Base-by-base conservation (phyloP, 2,329 filamentous ascomycete species). In the Colletotrichum limetticola region DNA sequence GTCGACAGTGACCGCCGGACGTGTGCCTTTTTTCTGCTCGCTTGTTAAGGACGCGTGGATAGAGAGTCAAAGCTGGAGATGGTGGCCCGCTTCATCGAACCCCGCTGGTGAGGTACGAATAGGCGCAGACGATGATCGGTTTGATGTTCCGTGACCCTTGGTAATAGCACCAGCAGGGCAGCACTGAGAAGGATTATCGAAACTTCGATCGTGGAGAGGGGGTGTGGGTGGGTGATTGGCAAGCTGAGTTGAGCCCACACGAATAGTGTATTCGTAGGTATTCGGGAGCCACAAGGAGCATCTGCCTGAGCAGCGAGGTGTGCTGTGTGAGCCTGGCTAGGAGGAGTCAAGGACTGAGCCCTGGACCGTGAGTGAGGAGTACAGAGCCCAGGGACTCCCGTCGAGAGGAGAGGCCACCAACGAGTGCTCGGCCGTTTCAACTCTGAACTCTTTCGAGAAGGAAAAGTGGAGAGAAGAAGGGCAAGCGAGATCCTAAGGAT, bases 391-490 rank as follows among this genome's bases (percentile, higher is more conserved):
- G 32, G 32, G 32, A 35, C 32, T 35, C 11, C 32, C 11, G 32
- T 19, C 8, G 22, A 32, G 26, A 32, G 19, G 16, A 67, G 52
- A 67, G 62, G 63, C 68, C 62, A 66, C 71, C 62, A 26, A 26
- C 16, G n/a, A 22, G 35, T 58, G 22, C 65, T 58, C 49, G 19
- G 60, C 28, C 71, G 71, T 70, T 52, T 66, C 71, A 71, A 71
- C 62, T n/a, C 28, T 61, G 55, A 57, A 49, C 60, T 49, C 53
- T 63, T 71, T 71, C 68, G 63, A 68, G 64, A 57, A 74, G 60
- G 64, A 67, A 74, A 61, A 60, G 72, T 62, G 68, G 68, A 60
- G 62, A 46, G 57, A 11, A 32, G 58, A 49, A 56, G 42, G 26
- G 60, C 55, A 60, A 61, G 59, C 66, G 66, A 65, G 56, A 60